phyloP scores from a whole-genome alignment of 192 early-diverging fungal genomes.

The Martensiomyces pterosporus region DNA sequence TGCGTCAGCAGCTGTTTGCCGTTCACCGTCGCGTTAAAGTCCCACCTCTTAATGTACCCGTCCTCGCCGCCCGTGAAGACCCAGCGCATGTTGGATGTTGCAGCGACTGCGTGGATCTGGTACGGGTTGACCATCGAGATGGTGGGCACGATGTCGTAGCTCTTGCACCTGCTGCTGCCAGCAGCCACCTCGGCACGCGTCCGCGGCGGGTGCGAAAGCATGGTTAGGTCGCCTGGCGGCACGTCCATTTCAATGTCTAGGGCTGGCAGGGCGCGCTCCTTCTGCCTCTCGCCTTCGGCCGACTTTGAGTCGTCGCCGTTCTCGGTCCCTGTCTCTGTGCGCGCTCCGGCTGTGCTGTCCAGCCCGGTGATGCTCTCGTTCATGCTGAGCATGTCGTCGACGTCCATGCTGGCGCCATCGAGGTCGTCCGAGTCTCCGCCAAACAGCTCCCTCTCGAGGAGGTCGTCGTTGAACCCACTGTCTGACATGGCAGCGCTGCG shows the following conservation, averaged over 20 bases:
- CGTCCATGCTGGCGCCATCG: slow-evolving; percentile 29
- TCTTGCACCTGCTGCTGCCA: background rate
- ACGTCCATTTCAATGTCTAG: slow-evolving; percentile 38
- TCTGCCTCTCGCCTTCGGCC: background rate
- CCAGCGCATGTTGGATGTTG: slow-evolving; percentile 73
- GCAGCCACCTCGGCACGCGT: background rate
- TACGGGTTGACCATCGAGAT: slow-evolving; percentile 38
- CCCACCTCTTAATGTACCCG: slow-evolving; percentile 92
- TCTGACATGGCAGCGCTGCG: slow-evolving; percentile 29
- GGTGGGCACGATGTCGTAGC: slow-evolving; percentile 36
- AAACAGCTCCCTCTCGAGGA: slow-evolving; percentile 50
- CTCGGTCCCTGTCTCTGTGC: background rate
- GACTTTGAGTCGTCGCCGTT: background rate
- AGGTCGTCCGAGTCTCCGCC: slow-evolving; percentile 39
- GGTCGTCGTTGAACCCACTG: slow-evolving; percentile 38
- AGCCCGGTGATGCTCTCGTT: slow-evolving; percentile 16
- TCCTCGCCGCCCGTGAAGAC: slow-evolving; percentile 86
- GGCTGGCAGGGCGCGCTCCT: slow-evolving; percentile 7
- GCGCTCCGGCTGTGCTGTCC: background rate
- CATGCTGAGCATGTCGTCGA: slow-evolving; percentile 43
- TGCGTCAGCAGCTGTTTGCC: slow-evolving; percentile 79
- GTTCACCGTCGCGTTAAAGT: slow-evolving; percentile 82
- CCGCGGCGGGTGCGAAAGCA: slow-evolving; percentile 16
- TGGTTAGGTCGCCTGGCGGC: slow-evolving; percentile 32
- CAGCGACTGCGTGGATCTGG: slow-evolving; percentile 64